Percentiles rank a stretch among this genome's conserved stretches.
phyloP scores from a whole-genome alignment of 1,284 basidiomycete species.

The Cutaneotrichosporon spelunceum region DNA sequence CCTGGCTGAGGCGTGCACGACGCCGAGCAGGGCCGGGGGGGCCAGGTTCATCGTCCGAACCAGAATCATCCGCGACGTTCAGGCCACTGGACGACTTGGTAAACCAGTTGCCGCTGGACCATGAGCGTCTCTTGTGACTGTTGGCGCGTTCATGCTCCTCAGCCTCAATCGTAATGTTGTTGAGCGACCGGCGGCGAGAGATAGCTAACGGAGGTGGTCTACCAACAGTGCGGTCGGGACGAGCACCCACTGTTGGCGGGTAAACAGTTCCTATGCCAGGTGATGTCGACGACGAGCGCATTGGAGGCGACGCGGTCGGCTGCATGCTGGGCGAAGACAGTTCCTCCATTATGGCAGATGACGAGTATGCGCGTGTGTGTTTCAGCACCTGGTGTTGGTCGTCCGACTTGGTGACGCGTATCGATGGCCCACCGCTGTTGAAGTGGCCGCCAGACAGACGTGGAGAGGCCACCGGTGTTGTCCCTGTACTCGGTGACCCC shows the following conservation, averaged over 20 bases:
- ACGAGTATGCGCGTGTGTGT: constrained; percentile 34
- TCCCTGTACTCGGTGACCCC: constrained; percentile 15
- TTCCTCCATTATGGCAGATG: constrained; percentile 33
- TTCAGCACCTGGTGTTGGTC: constrained; percentile 13
- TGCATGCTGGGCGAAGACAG: constrained; percentile 12
- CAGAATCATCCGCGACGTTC: constrained; percentile 19
- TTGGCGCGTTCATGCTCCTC: constrained; percentile 23
- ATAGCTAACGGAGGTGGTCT: constrained; percentile 37
- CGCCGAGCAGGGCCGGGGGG: constrained; percentile 15
- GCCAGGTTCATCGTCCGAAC: constrained; percentile 42
- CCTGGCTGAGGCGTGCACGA: not conserved
- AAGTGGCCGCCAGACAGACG: constrained; percentile 1
- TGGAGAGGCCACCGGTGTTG: constrained; percentile 4
- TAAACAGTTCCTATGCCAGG: constrained; percentile 6
- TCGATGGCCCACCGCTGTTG: constrained; percentile 20
- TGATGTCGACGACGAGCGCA: constrained; percentile 15
- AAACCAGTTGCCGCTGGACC: constrained; percentile 16
- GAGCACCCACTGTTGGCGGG: constrained; percentile 14
- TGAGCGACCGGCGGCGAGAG: constrained; percentile 40
- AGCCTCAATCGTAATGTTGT: constrained; percentile 31
- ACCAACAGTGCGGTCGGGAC: constrained; percentile 30
- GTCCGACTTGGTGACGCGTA: constrained; percentile 27
- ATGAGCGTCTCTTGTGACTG: constrained; percentile 11
- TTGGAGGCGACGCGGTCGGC: constrained; percentile 13
- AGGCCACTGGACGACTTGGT: constrained; percentile 1